A percentile compares a stretch with the other conserved stretches of the same genome.
These are phyloP conservation scores for Ammopiptanthus mongolicus DNA, from an alignment of 306 rosid species.

Conservation along the genomic window DNA sequence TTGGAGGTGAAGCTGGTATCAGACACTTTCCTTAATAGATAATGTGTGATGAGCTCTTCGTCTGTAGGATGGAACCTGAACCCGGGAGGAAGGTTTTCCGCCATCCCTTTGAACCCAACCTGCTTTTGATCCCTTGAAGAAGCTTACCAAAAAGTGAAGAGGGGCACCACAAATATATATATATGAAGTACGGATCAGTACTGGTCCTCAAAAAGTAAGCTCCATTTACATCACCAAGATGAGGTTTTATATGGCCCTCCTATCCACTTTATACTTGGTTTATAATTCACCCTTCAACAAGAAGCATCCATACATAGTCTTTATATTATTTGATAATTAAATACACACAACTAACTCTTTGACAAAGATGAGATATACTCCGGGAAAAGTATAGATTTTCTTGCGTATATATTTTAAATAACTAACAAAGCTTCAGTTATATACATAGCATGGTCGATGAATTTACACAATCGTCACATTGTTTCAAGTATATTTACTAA, in stretches of 20 bases:
- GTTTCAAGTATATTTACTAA: constrained; percentile 4
- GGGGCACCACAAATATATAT: not conserved
- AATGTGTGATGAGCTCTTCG: constrained; percentile 65
- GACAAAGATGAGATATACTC: constrained; percentile 42
- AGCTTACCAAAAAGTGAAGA: not conserved
- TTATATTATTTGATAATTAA: not conserved
- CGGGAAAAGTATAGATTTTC: not conserved
- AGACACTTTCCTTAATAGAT: constrained; percentile 55
- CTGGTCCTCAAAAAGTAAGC: not conserved
- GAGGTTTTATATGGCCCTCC: constrained; percentile 25
- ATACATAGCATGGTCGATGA: not conserved
- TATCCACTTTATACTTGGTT: not conserved
- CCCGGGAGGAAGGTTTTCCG: constrained; percentile 73
- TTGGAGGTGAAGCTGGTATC: constrained; percentile 53
- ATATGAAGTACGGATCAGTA: not conserved
- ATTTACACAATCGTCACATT: constrained; percentile 10
- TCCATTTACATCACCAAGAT: constrained; percentile 9
- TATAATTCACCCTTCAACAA: constrained; percentile 29
- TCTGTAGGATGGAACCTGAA: constrained; percentile 89
- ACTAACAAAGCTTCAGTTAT: constrained; percentile 13
- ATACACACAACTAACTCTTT: constrained; percentile 59
- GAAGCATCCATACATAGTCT: constrained; percentile 20
- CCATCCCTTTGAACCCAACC: constrained; percentile 23
- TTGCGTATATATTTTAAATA: not conserved
- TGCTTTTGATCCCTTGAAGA: not conserved